A percentile compares a stretch with the other conserved stretches of the same genome.
Conservation (phyloP, 352 stramenopile genomes). For the Globisporangium canariense region DNA sequence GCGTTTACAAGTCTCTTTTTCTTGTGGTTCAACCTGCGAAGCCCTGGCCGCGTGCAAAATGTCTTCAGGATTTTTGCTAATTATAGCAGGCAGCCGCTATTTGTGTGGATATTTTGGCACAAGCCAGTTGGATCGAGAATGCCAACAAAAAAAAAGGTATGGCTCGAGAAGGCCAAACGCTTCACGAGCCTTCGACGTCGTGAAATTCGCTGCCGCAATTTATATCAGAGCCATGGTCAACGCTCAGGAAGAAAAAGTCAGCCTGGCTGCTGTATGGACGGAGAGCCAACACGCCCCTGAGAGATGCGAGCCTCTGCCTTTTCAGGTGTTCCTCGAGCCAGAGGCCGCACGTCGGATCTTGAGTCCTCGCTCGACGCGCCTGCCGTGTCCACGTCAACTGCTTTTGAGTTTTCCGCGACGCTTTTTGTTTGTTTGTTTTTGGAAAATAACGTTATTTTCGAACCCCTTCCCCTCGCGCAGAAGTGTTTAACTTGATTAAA, state of each 20-base stretch:
- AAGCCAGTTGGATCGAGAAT: conserved; percentile 1
- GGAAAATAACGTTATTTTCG: conserved; percentile 13
- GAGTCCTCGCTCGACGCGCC: neutral
- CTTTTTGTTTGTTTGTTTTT: neutral
- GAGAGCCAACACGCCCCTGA: too few relatives aligned
- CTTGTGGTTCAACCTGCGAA: conserved; percentile 10
- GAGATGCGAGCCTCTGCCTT: too few relatives aligned
- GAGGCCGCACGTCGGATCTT: too few relatives aligned
- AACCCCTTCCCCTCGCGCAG: conserved; percentile 3
- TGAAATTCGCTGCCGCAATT: neutral
- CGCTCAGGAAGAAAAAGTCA: too few relatives aligned
- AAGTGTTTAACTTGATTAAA: neutral
- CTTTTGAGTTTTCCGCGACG: neutral
- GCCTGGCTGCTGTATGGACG: too few relatives aligned
- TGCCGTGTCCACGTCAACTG: conserved; percentile 15
- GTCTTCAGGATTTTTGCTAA: neutral
- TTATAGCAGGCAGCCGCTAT: neutral
- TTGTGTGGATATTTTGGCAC: neutral
- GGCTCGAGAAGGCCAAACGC: neutral
- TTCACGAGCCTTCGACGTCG: too few relatives aligned
- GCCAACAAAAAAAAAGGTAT: too few relatives aligned
- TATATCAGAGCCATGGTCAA: too few relatives aligned
- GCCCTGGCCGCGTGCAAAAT: neutral
- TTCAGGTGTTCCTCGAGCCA: too few relatives aligned
- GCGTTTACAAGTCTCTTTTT: conserved; percentile 9